These are phyloP conservation scores for Cordia subcordata DNA, from an alignment of 257 asterid species.

Conservation along the genomic window DNA sequence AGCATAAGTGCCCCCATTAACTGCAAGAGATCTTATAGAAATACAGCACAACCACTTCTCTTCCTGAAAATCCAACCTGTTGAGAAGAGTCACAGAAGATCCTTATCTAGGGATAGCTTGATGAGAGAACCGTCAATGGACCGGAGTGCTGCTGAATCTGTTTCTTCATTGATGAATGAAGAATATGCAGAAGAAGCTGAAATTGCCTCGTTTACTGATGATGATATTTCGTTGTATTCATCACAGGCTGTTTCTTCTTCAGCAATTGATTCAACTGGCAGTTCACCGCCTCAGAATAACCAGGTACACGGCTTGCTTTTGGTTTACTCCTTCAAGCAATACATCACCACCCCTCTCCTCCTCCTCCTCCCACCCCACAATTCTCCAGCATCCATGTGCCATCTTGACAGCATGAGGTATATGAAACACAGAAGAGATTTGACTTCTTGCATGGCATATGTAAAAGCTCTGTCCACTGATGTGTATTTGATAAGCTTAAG, in stretches of 20 bases:
- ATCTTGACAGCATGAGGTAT: neutral
- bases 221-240: constrained; percentile 73
- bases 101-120: constrained; percentile 44
- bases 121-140: constrained; percentile 51
- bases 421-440: neutral
- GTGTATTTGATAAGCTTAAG: neutral
- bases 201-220: constrained; percentile 54
- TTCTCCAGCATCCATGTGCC: neutral
- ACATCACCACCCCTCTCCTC: neutral
- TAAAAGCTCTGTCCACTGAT: neutral
- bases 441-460: neutral
- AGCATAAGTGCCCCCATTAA: constrained; percentile 43
- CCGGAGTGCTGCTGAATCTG: constrained; percentile 39
- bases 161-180: constrained; percentile 61
- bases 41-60: constrained; percentile 63
- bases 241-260: constrained; percentile 54
- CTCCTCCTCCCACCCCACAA: too few relatives aligned
- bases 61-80: constrained; percentile 49
- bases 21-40: constrained; percentile 69
- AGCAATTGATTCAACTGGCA: constrained; percentile 50
- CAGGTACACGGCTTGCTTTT: constrained; percentile 33
- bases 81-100: constrained; percentile 35
- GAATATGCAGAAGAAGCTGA: constrained; percentile 82
- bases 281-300: constrained; percentile 45
- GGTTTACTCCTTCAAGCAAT: neutral